Conservation (phyloP, 2,329 filamentous ascomycete genomes). For the Westerdykella sp. region DNA sequence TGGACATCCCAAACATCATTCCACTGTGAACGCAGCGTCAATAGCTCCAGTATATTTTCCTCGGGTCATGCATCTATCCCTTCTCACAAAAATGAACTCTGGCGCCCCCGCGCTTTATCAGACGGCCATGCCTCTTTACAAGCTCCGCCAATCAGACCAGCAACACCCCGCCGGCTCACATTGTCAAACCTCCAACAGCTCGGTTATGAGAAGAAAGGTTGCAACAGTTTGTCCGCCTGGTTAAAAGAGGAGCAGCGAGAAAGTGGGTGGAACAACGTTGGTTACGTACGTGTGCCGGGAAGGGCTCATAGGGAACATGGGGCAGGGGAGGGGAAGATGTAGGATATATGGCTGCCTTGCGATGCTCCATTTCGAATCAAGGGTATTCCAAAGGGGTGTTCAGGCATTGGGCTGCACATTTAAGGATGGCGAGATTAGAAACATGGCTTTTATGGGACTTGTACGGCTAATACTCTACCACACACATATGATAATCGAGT, state of each 20-base stretch:
- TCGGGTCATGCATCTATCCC: background rate
- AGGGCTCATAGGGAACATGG: no score
- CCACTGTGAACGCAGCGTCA: conserved; percentile 1
- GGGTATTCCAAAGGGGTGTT: no score
- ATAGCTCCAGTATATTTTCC: background rate
- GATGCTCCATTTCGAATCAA: no score
- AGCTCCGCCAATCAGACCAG: background rate
- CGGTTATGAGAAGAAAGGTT: background rate
- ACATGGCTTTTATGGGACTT: no score
- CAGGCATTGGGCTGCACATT: no score
- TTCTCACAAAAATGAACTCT: background rate
- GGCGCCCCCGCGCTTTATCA: background rate
- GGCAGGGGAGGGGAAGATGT: no score
- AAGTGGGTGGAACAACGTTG: conserved; percentile 8
- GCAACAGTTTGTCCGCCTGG: conserved; percentile 5
- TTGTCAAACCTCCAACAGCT: conserved; percentile 4
- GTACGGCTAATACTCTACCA: no score
- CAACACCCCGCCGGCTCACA: conserved; percentile 1
- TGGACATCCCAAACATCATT: conserved; percentile 1
- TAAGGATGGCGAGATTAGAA: no score
- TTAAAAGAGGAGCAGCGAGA: conserved; percentile 5
- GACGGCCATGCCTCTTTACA: background rate
- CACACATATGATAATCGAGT: no score
- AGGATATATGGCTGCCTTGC: no score
- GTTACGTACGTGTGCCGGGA: conserved; percentile 1